These are phyloP conservation scores for Thielaviopsis musarum DNA, from an alignment of 2,329 filamentous ascomycete species.

Conservation along the genomic window DNA sequence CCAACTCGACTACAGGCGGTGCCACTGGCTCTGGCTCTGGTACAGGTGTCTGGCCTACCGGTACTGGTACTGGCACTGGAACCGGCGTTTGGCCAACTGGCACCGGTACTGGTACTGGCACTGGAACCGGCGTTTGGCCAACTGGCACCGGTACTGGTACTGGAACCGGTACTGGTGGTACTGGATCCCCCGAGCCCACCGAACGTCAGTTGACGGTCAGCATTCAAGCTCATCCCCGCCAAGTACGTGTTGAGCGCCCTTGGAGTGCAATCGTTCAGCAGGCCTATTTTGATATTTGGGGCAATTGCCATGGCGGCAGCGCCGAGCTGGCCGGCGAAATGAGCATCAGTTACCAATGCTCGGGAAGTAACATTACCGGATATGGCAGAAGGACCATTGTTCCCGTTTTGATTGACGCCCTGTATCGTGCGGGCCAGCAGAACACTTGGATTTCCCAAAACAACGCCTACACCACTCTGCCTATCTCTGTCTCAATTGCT, in stretches of 20 bases:
- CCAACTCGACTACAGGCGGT: not conserved
- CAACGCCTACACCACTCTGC: not conserved
- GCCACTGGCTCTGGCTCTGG: not conserved
- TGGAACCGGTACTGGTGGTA: not conserved
- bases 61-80: not conserved
- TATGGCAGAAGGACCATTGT: conserved; percentile 4
- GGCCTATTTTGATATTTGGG: conserved; percentile 8
- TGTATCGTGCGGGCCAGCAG: conserved; percentile 3
- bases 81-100: not conserved
- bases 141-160: not conserved
- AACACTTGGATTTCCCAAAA: not conserved
- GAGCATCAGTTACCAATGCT: conserved; percentile 6
- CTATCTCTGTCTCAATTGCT: not conserved
- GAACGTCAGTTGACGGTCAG: not conserved
- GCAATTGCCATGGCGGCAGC: conserved; percentile 2
- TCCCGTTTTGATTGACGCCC: conserved; percentile 3
- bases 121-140: not conserved
- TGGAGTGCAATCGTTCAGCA: conserved; percentile 7
- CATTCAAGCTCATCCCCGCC: conserved; percentile 4
- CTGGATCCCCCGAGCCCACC: not conserved
- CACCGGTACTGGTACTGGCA: not conserved
- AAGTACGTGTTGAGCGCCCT: not conserved
- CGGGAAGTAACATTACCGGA: not conserved
- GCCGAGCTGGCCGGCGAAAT: not conserved
- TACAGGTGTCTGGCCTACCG: not conserved